Evolutionary conservation across 2,329 filamentous ascomycete species (phyloP).

Genomic region (Phialemonium atrogriseum): DNA sequence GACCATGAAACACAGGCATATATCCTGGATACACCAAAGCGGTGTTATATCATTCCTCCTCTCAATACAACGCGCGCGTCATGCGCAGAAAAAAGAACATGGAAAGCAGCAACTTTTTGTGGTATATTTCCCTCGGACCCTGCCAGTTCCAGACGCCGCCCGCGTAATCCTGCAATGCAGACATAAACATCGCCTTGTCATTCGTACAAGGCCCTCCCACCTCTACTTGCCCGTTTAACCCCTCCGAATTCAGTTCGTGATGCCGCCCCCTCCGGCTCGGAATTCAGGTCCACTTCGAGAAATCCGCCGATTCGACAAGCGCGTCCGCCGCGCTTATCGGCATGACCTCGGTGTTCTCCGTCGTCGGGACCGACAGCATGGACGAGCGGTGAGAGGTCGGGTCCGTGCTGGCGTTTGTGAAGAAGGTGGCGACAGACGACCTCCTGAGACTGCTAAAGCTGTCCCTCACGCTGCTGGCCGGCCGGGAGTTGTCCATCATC

Average conservation of each 20-base stretch:
- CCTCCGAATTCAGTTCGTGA: slow-evolving; percentile 32
- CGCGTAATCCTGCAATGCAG: too few relatives aligned
- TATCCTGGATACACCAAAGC: too few relatives aligned
- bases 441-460: slow-evolving; percentile 53
- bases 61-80: too few relatives aligned
- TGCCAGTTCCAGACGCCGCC: too few relatives aligned
- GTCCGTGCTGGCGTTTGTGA: slow-evolving; percentile 45
- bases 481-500: slow-evolving; percentile 21
- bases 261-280: slow-evolving; percentile 23
- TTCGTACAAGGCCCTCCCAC: too few relatives aligned
- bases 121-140: slow-evolving; percentile 27
- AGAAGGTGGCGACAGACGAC: slow-evolving; percentile 58
- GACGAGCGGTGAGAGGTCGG: slow-evolving; percentile 50
- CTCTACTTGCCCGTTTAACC: too few relatives aligned
- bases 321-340: slow-evolving; percentile 23
- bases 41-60: slow-evolving; percentile 1
- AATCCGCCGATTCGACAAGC: slow-evolving; percentile 39
- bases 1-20: too few relatives aligned
- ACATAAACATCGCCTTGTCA: too few relatives aligned
- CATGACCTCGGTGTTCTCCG: slow-evolving; percentile 45
- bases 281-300: slow-evolving; percentile 38
- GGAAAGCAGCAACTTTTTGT: slow-evolving; percentile 23
- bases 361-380: slow-evolving; percentile 44
- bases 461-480: slow-evolving; percentile 45
- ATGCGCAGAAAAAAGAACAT: slow-evolving; percentile 12